These are phyloP conservation scores for Fusarium pseudocircinatum DNA, from an alignment of 2,329 filamentous ascomycete genomes.

Conservation along the genomic window DNA sequence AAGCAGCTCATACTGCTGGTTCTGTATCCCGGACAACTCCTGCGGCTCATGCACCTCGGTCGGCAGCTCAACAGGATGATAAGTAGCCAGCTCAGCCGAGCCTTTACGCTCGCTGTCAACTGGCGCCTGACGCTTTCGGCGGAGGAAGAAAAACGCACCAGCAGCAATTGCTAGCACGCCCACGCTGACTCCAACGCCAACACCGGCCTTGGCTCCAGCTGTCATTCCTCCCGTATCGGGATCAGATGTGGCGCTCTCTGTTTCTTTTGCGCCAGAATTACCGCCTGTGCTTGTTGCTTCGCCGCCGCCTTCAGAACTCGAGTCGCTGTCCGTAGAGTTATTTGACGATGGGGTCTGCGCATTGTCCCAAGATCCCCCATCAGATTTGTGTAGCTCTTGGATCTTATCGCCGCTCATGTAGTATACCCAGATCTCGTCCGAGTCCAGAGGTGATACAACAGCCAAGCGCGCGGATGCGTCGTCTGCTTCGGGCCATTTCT, in stretches of 20 bases:
- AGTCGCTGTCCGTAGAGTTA: not conserved
- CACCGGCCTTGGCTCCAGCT: slow-evolving; percentile 20
- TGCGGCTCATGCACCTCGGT: slow-evolving; percentile 2
- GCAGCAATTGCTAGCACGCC: not conserved
- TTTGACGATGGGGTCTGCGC: not conserved
- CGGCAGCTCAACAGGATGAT: slow-evolving; percentile 15
- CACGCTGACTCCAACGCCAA: slow-evolving; percentile 9
- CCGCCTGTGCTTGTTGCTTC: not conserved
- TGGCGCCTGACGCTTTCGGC: not conserved
- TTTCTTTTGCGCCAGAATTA: not conserved
- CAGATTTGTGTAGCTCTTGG: slow-evolving; percentile 8
- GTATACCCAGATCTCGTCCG: slow-evolving; percentile 23
- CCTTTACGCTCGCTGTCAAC: not conserved
- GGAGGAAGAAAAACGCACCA: not conserved
- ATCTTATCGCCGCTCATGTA: slow-evolving; percentile 18
- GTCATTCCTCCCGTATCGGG: slow-evolving; percentile 1
- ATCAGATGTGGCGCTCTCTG: not conserved
- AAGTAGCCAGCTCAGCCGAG: not conserved
- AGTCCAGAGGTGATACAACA: slow-evolving; percentile 11
- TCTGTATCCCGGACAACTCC: not conserved
- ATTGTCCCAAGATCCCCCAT: not conserved
- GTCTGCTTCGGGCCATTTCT: slow-evolving; percentile 20
- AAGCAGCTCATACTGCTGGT: slow-evolving; percentile 9
- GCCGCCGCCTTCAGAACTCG: not conserved
- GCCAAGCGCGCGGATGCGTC: slow-evolving; percentile 12